Conservation (phyloP, 331 rosid genomes). For the Pyrus hybrid region DNA sequence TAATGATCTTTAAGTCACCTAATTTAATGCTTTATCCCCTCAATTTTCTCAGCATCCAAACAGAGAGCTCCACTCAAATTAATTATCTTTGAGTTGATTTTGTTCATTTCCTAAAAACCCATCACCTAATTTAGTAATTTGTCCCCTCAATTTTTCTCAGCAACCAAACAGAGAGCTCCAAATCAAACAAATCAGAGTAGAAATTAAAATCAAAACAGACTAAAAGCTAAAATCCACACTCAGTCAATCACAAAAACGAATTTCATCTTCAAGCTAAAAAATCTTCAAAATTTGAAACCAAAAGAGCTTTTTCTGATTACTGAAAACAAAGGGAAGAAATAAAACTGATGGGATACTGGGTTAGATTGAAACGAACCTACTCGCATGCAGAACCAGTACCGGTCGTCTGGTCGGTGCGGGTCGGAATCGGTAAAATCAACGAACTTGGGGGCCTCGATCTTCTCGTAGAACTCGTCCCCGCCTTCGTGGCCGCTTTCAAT, state of each 20-base stretch:
- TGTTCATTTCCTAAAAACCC: neutral
- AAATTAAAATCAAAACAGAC: neutral
- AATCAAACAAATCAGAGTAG: neutral
- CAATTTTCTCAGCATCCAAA: neutral
- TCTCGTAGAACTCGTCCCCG: slow-evolving; percentile 76
- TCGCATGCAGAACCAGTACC: slow-evolving; percentile 93
- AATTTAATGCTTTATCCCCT: neutral
- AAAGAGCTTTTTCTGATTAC: neutral
- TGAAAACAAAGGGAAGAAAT: neutral
- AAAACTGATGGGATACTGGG: neutral
- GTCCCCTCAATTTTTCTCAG: neutral
- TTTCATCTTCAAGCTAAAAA: neutral
- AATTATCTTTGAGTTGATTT: neutral
- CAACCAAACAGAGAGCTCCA: slow-evolving; percentile 1
- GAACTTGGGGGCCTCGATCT: slow-evolving; percentile 87
- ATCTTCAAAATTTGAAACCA: neutral
- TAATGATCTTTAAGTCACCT: neutral
- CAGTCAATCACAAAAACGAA: neutral
- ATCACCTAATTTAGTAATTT: neutral
- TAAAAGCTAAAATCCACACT: neutral
- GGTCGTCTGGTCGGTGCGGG: slow-evolving; percentile 54
- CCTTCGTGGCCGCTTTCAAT: slow-evolving; percentile 30
- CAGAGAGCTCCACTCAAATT: neutral
- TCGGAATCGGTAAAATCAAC: slow-evolving; percentile 77
- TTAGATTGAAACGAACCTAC: slow-evolving; percentile 39